Evolutionary conservation across 768 basidiomycete genomes (phyloP), one percentile per base, ranked within the genome.

Genomic region (Pleurotus giganteus): DNA sequence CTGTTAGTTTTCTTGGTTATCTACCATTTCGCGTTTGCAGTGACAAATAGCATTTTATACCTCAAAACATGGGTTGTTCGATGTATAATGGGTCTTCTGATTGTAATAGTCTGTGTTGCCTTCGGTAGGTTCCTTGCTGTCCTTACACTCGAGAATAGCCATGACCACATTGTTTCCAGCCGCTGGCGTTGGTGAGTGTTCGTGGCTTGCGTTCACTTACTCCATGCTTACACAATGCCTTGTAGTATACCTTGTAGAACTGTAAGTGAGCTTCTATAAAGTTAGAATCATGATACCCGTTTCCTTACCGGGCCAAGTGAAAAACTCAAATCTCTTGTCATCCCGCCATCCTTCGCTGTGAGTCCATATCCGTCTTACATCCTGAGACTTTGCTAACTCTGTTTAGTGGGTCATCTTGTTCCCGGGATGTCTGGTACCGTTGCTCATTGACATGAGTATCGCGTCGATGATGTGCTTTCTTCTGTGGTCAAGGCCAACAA

Each of bases 401-500:
- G n/a, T 13, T 4, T 17, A 55, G 54, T 55, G 54, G 54, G 54
- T 55, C 17, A 55, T 55, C 34, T 23, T 51, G 11, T 51, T 45
- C 15, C 34, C 34, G 15, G 44, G 44, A 15, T 49, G 27, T 23
- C 26, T 43, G 0, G 47, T 55, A 8, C 45, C 54, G 8, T 15
- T 49, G 27, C 21, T 55, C 24, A 29, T 55, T 19, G 54, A 55
- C 15, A 39, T 34, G 37, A 15, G 13, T 19, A 49, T 55, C 13
- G 47, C 54, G 19, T 12, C 36, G 3, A 46, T 49, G n/a, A 55
- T 55, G 54, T 55, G n/a, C 46, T 49, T 55, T 27, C 44, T 55
- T 19, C 19, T 55, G 21, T 44, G 52, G 52, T 53, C 42, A 17
- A n/a, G 41, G 11, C 39, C 39, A 4, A 41, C 39, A 12, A 42